Base-by-base conservation (phyloP, 1,284 basidiomycete species). In the Gomphus sp. region DNA sequence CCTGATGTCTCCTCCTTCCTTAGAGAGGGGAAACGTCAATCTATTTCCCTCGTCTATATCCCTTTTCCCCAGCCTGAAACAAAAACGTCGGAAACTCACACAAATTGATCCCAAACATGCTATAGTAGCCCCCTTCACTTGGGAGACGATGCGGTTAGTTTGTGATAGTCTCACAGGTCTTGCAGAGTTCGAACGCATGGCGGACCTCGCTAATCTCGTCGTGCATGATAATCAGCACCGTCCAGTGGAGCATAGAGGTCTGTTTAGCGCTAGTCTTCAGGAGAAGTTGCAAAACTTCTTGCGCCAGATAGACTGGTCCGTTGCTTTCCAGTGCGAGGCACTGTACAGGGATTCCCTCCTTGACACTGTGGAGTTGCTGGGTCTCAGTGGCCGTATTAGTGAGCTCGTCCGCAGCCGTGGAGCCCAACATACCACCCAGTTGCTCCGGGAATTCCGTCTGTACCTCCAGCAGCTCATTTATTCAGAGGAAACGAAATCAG, bases 291-390 rank as follows among this genome's bases (percentile, higher is more conserved):
- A 70, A 2, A 12, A 25, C 0, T 76, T 75, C 71, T 65, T 80
- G 12, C 28, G 62, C 62, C 14, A 53, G 57, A 12, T 31, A 25
- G 52, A 22, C 64, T 88, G 85, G 83, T 66, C 73, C 5, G 75
- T 87, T 47, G 82, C 81, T 0, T 89, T 89, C 65, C 87, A 90
- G 64, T 67, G 83, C 25, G 77, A 81, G 66, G 76, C 79, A 0
- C 65, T 85, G 14, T 66, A 89, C 10, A 79, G 74, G 45, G 84
- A 84, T 61, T 76, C 78, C 0, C 69, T 80, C 10, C 70, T 88
- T 36, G 79, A 81, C 60, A 81, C 85, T 0, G 68, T 70, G 5
- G 83, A 88, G 52, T 59, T 82, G n/a, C 47, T 57, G 5, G 31
- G 36, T 5, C 44, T 57, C 4, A 28, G 47, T 11, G 4, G 4